Conservation (phyloP, 2,329 filamentous ascomycete genomes). For the Phialophora macrospora region DNA sequence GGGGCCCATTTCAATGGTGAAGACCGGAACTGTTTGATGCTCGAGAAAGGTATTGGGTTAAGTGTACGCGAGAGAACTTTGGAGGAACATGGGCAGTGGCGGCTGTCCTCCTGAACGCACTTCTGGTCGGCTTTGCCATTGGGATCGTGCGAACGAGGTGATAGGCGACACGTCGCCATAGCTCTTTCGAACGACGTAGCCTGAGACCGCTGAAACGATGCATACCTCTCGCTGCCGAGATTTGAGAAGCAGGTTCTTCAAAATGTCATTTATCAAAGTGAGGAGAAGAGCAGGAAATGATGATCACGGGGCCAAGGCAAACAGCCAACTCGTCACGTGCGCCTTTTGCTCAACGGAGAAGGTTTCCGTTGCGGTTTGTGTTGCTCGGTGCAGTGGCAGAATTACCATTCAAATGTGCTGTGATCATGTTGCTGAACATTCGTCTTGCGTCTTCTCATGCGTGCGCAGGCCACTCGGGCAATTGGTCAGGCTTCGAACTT, state of each 20-base stretch:
- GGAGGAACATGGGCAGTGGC: not conserved
- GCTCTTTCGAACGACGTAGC: not conserved
- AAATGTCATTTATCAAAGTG: not conserved
- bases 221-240: not conserved
- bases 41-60: not conserved
- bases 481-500: not conserved
- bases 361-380: not conserved
- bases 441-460: too few relatives aligned
- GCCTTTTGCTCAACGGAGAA: not conserved
- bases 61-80: not conserved
- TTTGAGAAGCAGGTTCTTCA: not conserved
- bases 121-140: not conserved
- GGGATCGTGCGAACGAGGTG: not conserved
- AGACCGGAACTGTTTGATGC: not conserved
- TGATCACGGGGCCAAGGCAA: conserved; percentile 2
- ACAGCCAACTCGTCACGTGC: not conserved
- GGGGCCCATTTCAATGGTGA: not conserved
- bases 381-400: not conserved
- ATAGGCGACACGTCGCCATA: not conserved
- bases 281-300: conserved; percentile 1
- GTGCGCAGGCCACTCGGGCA: too few relatives aligned
- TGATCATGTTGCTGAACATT: not conserved
- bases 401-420: not conserved
- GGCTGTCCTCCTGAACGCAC: not conserved
- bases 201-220: not conserved